Conservation (phyloP, 352 stramenopile genomes). For the Thalassiosira sp. region DNA sequence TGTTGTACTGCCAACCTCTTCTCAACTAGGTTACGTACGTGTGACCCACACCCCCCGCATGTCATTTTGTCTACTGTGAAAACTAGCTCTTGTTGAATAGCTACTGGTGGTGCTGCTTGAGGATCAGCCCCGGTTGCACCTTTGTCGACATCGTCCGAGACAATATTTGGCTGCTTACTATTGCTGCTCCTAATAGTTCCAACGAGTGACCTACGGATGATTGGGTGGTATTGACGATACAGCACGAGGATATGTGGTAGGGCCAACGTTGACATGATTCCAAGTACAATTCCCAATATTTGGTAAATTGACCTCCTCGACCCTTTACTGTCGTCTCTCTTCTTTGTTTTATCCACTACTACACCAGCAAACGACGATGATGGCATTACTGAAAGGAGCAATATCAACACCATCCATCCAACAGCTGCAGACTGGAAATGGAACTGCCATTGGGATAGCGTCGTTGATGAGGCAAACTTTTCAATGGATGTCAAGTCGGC, state of each 20-base stretch:
- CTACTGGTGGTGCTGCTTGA: too few species aligned
- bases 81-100: conserved; percentile 13
- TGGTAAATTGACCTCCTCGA: too few species aligned
- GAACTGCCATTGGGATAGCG: background rate
- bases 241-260: background rate
- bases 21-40: conserved; percentile 16
- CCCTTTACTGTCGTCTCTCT: too few species aligned
- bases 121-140: background rate
- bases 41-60: conserved; percentile 11
- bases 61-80: conserved; percentile 24
- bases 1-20: background rate
- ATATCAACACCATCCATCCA: conserved; percentile 7
- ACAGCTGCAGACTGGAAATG: conserved; percentile 9
- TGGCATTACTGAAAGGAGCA: background rate
- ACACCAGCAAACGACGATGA: background rate
- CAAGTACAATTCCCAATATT: too few species aligned
- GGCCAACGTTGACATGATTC: conserved; percentile 1
- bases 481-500: conserved; percentile 1
- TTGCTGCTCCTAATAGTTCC: background rate
- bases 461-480: background rate
- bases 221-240: conserved; percentile 10
- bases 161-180: background rate
- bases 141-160: background rate
- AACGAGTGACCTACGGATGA: conserved; percentile 11
- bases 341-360: background rate